A percentile compares a stretch with the other conserved stretches of the same genome.
These are phyloP conservation scores for Amanita thiersii DNA, from an alignment of 768 basidiomycete genomes.

Conservation along the genomic window DNA sequence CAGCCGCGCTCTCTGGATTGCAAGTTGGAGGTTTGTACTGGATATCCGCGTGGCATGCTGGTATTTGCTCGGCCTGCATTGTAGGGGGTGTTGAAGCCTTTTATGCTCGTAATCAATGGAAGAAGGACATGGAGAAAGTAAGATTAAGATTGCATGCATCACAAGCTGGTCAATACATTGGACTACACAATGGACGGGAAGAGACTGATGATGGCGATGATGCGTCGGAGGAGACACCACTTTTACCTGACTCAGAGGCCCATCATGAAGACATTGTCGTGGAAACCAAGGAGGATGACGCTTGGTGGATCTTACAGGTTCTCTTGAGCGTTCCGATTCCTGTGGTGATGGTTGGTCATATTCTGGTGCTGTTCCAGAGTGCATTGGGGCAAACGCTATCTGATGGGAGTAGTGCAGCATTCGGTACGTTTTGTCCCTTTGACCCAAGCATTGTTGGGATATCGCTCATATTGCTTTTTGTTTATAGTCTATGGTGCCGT, in stretches of 20 bases:
- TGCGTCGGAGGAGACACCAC: slow-evolving; percentile 1
- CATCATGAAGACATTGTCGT: slow-evolving; percentile 11
- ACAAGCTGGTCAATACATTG: not conserved
- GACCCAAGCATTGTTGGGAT: not conserved
- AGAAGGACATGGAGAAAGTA: slow-evolving; percentile 7
- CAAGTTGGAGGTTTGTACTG: slow-evolving; percentile 50
- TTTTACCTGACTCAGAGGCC: slow-evolving; percentile 5
- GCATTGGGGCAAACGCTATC: slow-evolving; percentile 20
- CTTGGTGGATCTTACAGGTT: slow-evolving; percentile 24
- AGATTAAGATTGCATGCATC: slow-evolving; percentile 1
- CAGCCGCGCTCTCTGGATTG: slow-evolving; percentile 30
- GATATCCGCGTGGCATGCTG: slow-evolving; percentile 44
- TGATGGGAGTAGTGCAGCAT: slow-evolving; percentile 24
- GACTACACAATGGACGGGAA: not conserved
- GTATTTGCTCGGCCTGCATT: slow-evolving; percentile 31
- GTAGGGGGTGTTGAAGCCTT: slow-evolving; percentile 27
- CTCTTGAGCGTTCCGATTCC: slow-evolving; percentile 20
- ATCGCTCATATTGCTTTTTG: not conserved
- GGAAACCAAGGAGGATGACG: slow-evolving; percentile 14
- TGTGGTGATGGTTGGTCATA: slow-evolving; percentile 19
- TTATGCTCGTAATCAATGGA: not conserved
- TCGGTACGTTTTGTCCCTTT: slow-evolving; percentile 31
- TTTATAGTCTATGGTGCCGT: slow-evolving; percentile 41
- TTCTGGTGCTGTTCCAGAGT: slow-evolving; percentile 18
- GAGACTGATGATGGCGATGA: slow-evolving; percentile 5